Conservation (phyloP, 2,329 filamentous ascomycete genomes). For the Phaeosphaeria sp. region DNA sequence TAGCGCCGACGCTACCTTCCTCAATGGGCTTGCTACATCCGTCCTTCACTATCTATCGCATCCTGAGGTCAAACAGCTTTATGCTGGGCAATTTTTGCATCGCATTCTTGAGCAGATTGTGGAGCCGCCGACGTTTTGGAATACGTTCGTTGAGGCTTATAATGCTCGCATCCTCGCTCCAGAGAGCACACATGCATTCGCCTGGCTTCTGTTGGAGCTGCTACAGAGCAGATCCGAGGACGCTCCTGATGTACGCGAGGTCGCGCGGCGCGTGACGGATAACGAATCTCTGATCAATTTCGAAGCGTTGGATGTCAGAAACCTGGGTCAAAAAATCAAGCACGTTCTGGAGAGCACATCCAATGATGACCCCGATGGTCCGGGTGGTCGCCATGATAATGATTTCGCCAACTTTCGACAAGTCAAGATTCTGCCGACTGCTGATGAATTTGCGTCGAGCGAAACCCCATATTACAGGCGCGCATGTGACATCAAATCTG, state of each 20-base stretch:
- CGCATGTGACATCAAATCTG: slow-evolving; percentile 57
- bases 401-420: slow-evolving; percentile 68
- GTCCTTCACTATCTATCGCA: slow-evolving; percentile 50
- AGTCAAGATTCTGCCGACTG: slow-evolving; percentile 70
- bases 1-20: slow-evolving; percentile 52
- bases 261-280: slow-evolving; percentile 30
- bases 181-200: slow-evolving; percentile 40
- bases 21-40: slow-evolving; percentile 49
- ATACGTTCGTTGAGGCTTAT: slow-evolving; percentile 49
- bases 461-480: slow-evolving; percentile 62
- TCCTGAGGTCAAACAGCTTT: slow-evolving; percentile 57
- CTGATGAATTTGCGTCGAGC: slow-evolving; percentile 66
- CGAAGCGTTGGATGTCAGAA: slow-evolving; percentile 60
- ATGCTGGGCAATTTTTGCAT: slow-evolving; percentile 58
- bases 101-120: slow-evolving; percentile 56
- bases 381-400: slow-evolving; percentile 77
- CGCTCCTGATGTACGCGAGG: slow-evolving; percentile 30
- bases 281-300: slow-evolving; percentile 30
- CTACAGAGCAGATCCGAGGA: slow-evolving; percentile 46
- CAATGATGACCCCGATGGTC: slow-evolving; percentile 49
- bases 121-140: slow-evolving; percentile 64
- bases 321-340: slow-evolving; percentile 62
- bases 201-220: slow-evolving; percentile 56
- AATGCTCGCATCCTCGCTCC: slow-evolving; percentile 27
- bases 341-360: slow-evolving; percentile 56